Percentiles rank a stretch among this genome's conserved stretches.
phyloP scores from a whole-genome alignment of 2,329 filamentous ascomycete species.

The Phyllachora maydis region DNA sequence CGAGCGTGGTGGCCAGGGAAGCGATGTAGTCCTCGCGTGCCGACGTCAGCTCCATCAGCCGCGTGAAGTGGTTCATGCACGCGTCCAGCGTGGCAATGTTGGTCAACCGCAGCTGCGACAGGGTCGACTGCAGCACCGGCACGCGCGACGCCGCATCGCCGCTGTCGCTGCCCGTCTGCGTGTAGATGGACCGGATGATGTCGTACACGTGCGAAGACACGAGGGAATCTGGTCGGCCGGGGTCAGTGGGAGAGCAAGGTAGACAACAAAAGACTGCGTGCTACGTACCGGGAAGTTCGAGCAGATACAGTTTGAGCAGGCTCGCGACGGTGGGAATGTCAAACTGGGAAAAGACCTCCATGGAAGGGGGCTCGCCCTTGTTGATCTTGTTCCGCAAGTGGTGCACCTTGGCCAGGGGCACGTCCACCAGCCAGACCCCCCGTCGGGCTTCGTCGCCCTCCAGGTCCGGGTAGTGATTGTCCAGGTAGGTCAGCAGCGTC shows the following conservation, averaged over 20 bases:
- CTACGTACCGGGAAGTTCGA: slow-evolving; percentile 76
- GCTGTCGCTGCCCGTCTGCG: slow-evolving; percentile 54
- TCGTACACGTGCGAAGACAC: slow-evolving; percentile 97
- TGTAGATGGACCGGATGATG: slow-evolving; percentile 94
- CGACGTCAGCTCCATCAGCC: slow-evolving; percentile 87
- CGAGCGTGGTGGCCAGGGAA: slow-evolving; percentile 51
- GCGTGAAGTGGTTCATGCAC: slow-evolving; percentile 94
- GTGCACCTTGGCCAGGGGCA: slow-evolving; percentile 69
- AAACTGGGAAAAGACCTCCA: slow-evolving; percentile 64
- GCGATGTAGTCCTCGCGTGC: slow-evolving; percentile 75
- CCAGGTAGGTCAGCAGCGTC: slow-evolving; percentile 80
- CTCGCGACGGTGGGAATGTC: slow-evolving; percentile 90
- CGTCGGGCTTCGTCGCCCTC: slow-evolving; percentile 88
- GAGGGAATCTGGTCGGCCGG: slow-evolving; percentile 54
- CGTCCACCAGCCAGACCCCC: slow-evolving; percentile 85
- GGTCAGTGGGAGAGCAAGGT: neutral
- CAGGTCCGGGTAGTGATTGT: slow-evolving; percentile 91
- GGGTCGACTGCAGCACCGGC: slow-evolving; percentile 82
- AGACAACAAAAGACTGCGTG: neutral
- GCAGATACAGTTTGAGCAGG: slow-evolving; percentile 78
- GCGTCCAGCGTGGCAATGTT: slow-evolving; percentile 99
- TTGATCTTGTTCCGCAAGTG: slow-evolving; percentile 69
- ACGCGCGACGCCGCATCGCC: slow-evolving; percentile 55
- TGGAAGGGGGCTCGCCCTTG: slow-evolving; percentile 59
- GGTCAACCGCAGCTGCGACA: slow-evolving; percentile 81